Base-by-base conservation (phyloP, 176 grass and related monocot genomes). In the Avena sativa region DNA sequence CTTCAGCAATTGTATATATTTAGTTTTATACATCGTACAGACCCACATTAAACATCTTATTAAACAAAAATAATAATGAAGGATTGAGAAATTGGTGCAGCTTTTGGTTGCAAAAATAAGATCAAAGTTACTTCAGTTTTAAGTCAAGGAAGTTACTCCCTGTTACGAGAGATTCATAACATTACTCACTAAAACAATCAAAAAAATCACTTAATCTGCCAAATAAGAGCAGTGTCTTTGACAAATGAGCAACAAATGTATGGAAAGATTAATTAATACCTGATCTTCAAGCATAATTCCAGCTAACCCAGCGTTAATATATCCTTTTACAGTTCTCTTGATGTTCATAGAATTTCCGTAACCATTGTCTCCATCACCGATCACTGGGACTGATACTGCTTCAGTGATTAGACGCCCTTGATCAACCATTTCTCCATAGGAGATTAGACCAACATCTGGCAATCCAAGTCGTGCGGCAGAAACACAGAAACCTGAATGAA, bases 251-350 rank as follows among this genome's bases (percentile, higher is more conserved):
- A 60, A 53, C 1, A 13, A 58, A 59, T 76, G 9, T 65, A 63
- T 19, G 47, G 46, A 83, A 60, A 65, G 21, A 75, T 32, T 9
- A 78, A 65, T 88, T 23, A 20, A 13, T 73, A 99, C 97, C 89
- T 99, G 94, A 93, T 99, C 97, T 85, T 99, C 97, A 48, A 99
- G 92, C 88, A 99, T 94, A 80, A 99, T 99, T 79, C 92, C 97
- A 65, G 97, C 90, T 85, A 99, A 96, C 78, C 94, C 97, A 88
- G 97, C 94, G 65, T 96, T 95, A 28, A 93, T 94, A 70, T 94
- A 99, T 30, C 97, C 94, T 91, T 99, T 99, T 15, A 96, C 69
- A 15, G 94, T 98, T 91, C 97, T 91, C 76, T 98, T 98, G 60
- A 98, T 93, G 89, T 94, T 98, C 97, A 98, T 96, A 76, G 88